Evolutionary conservation across 257 asterid genomes (phyloP).

Genomic region (Lavandula angustifolia): DNA sequence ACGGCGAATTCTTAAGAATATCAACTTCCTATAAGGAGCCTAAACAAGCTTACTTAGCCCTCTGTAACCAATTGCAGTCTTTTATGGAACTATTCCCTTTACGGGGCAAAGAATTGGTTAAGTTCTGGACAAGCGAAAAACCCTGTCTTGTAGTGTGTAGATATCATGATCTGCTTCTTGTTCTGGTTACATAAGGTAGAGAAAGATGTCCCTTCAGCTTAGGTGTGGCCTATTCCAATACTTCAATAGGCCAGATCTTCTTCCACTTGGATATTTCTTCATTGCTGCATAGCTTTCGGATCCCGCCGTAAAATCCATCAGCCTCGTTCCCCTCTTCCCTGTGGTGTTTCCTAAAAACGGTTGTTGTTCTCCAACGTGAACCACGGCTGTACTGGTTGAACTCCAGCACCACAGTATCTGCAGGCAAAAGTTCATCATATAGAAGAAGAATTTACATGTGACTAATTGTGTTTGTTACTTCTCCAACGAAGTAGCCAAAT

Average conservation of each 20-base stretch:
- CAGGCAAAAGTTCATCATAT: conserved; percentile 22
- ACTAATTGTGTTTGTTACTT: neutral
- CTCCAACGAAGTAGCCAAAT: neutral
- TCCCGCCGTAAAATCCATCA: conserved; percentile 86
- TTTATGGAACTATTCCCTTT: conserved; percentile 19
- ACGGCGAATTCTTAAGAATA: conserved; percentile 16
- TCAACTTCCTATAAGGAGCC: conserved; percentile 31
- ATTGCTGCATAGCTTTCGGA: conserved; percentile 48
- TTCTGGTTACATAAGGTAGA: neutral
- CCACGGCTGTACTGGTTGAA: conserved; percentile 80
- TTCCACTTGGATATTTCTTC: conserved; percentile 74
- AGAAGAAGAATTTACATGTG: neutral
- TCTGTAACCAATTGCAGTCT: conserved; percentile 21
- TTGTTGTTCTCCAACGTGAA: conserved; percentile 79
- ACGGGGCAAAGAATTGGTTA: conserved; percentile 20
- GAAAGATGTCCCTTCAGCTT: conserved; percentile 3
- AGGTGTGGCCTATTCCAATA: conserved; percentile 49
- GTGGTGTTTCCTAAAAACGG: conserved; percentile 57
- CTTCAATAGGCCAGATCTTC: conserved; percentile 64
- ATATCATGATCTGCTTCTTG: conserved; percentile 5
- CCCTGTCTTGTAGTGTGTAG: conserved; percentile 5
- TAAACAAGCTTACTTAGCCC: conserved; percentile 27
- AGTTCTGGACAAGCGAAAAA: conserved; percentile 11
- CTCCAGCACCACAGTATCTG: conserved; percentile 70
- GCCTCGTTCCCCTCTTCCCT: conserved; percentile 78